Conservation (phyloP, 805 yeast genomes). For the Sugiyamaella floridensis region DNA sequence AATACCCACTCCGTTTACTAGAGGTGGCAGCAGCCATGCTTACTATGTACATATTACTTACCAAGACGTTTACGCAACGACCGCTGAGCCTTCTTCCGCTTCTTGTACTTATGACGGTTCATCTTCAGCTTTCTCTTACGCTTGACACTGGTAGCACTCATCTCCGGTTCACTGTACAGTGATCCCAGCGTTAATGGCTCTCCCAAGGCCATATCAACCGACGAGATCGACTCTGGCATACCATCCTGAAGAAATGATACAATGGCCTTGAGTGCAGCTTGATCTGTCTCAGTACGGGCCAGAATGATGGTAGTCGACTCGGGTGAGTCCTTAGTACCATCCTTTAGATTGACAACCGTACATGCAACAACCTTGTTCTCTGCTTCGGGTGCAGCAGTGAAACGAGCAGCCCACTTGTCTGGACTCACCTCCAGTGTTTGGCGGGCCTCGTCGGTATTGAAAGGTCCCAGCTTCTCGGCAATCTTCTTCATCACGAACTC, state of each 20-base stretch:
- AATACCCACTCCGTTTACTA: neutral
- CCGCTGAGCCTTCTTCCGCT: conserved; percentile 91
- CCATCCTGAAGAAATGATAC: conserved; percentile 9
- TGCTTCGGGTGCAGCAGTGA: neutral
- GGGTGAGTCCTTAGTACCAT: conserved; percentile 1
- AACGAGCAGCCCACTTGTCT: neutral
- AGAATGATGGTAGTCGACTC: conserved; percentile 11
- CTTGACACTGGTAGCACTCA: conserved; percentile 31
- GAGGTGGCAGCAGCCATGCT: neutral
- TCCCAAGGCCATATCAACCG: neutral
- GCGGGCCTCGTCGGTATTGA: conserved; percentile 1
- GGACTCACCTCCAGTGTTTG: neutral
- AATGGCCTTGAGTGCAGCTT: conserved; percentile 9
- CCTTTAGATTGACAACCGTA: conserved; percentile 8
- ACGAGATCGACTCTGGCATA: conserved; percentile 2
- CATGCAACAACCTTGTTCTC: conserved; percentile 9
- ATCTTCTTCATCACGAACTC: neutral
- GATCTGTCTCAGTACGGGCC: conserved; percentile 8
- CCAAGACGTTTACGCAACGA: conserved; percentile 32
- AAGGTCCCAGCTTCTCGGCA: conserved; percentile 10
- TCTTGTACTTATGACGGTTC: conserved; percentile 95
- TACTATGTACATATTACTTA: conserved; percentile 13
- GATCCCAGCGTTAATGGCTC: neutral
- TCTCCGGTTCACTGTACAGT: neutral
- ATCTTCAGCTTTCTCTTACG: conserved; percentile 77